Percentiles rank a stretch among this genome's conserved stretches.
These are phyloP conservation scores for Fusarium sulawesiense DNA, from an alignment of 2,329 filamentous ascomycete species.

Conservation along the genomic window DNA sequence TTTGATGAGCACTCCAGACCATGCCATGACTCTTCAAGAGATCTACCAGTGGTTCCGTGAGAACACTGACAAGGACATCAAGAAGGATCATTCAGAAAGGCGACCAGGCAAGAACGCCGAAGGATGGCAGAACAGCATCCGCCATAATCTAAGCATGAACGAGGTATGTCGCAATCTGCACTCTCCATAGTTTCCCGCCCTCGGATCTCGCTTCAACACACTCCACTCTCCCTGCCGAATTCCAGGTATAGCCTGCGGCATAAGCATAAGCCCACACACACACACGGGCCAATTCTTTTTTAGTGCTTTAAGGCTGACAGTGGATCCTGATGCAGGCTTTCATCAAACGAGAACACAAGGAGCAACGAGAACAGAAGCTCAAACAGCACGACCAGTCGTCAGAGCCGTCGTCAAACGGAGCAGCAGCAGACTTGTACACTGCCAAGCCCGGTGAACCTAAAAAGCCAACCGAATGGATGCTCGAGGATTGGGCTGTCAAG, in stretches of 20 bases:
- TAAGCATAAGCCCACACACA: constrained; percentile 20
- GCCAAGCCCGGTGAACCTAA: constrained; percentile 57
- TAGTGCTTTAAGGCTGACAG: constrained; percentile 29
- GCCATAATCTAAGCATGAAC: constrained; percentile 97
- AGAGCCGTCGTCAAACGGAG: constrained; percentile 3
- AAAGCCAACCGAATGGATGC: constrained; percentile 80
- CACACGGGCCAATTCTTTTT: constrained; percentile 24
- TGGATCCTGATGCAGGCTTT: constrained; percentile 51
- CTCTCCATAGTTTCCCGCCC: constrained; percentile 21
- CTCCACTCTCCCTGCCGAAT: constrained; percentile 10
- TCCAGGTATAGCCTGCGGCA: constrained; percentile 16
- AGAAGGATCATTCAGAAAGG: constrained; percentile 59
- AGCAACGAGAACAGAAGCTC: neutral
- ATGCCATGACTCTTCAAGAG: constrained; percentile 82
- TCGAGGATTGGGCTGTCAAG: constrained; percentile 75
- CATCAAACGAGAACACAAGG: constrained; percentile 53
- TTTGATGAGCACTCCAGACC: constrained; percentile 72
- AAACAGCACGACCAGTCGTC: constrained; percentile 42
- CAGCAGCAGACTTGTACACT: constrained; percentile 9
- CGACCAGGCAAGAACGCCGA: constrained; percentile 53
- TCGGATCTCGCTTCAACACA: constrained; percentile 20
- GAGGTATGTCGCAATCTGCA: constrained; percentile 65
- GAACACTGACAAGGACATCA: constrained; percentile 83
- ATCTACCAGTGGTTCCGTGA: constrained; percentile 91
- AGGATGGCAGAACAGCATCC: constrained; percentile 96